These are phyloP conservation scores for Glycine latifolia DNA, from an alignment of 306 rosid species.

Conservation along the genomic window DNA sequence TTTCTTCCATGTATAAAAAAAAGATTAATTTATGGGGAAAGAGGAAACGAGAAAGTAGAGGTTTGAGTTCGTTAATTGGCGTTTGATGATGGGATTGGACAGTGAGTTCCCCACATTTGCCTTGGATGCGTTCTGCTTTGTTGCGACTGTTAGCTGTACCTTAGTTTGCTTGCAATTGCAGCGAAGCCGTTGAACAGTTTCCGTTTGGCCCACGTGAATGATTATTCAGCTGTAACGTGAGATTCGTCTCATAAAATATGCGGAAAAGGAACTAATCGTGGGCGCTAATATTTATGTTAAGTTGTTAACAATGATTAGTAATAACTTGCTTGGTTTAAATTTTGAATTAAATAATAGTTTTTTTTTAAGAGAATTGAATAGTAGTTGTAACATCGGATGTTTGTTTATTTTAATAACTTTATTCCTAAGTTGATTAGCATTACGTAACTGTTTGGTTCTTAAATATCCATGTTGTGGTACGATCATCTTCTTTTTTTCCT, in stretches of 20 bases:
- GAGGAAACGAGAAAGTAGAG: too few relatives aligned
- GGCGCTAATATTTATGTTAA: not conserved
- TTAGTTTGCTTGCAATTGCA: conserved; percentile 34
- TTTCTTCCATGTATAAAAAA: too few relatives aligned
- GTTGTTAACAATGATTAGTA: not conserved
- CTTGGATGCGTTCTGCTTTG: conserved; percentile 46
- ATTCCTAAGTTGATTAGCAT: not conserved
- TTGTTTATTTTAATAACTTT: too few relatives aligned
- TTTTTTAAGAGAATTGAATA: not conserved
- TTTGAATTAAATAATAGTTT: not conserved
- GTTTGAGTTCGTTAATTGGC: not conserved
- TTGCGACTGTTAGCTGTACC: conserved; percentile 35
- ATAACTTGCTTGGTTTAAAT: not conserved
- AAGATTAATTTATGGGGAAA: too few relatives aligned
- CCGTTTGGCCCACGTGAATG: conserved; percentile 3
- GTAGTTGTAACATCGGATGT: not conserved
- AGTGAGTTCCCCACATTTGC: conserved; percentile 24
- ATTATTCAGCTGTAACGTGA: not conserved
- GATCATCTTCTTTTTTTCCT: not conserved
- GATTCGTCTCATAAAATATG: not conserved
- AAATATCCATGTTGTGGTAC: not conserved
- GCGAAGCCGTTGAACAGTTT: conserved; percentile 17
- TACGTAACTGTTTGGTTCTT: not conserved
- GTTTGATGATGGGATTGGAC: conserved; percentile 1
- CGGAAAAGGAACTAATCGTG: too few relatives aligned